Conservation (phyloP, 768 basidiomycete species). For the Tulasnella sp. region DNA sequence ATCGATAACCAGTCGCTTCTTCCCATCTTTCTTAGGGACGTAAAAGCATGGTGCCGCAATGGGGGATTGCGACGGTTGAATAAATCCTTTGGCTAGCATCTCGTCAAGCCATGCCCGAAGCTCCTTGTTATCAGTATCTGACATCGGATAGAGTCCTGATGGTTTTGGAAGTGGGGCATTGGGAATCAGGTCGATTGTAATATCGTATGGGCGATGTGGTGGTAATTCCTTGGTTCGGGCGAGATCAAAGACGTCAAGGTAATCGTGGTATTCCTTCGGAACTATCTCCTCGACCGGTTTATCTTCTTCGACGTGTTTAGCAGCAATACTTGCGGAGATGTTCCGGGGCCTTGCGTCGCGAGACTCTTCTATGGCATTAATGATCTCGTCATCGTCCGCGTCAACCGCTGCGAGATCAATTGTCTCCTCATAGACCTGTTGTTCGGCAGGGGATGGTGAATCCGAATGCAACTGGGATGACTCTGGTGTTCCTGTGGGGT, state of each 20-base stretch:
- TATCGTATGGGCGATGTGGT: conserved; percentile 46
- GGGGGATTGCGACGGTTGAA: conserved; percentile 43
- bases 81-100: conserved; percentile 47
- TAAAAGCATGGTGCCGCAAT: conserved; percentile 30
- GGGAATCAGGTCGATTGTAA: conserved; percentile 45
- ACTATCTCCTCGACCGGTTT: conserved; percentile 28
- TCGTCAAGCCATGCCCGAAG: conserved; percentile 47
- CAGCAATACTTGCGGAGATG: background rate
- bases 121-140: conserved; percentile 43
- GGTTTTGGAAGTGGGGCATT: conserved; percentile 40
- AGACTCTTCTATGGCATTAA: background rate
- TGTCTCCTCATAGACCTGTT: no score
- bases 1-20: background rate
- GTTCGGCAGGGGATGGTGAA: no score
- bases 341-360: background rate
- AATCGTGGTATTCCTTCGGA: conserved; percentile 44
- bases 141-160: conserved; percentile 46
- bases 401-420: background rate
- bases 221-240: conserved; percentile 44
- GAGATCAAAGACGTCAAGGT: conserved; percentile 42
- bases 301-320: background rate
- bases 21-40: conserved; percentile 30
- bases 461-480: no score
- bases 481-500: background rate
- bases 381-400: background rate